Conservation (phyloP, 805 yeast genomes). For the Kodamaea sagamina region DNA sequence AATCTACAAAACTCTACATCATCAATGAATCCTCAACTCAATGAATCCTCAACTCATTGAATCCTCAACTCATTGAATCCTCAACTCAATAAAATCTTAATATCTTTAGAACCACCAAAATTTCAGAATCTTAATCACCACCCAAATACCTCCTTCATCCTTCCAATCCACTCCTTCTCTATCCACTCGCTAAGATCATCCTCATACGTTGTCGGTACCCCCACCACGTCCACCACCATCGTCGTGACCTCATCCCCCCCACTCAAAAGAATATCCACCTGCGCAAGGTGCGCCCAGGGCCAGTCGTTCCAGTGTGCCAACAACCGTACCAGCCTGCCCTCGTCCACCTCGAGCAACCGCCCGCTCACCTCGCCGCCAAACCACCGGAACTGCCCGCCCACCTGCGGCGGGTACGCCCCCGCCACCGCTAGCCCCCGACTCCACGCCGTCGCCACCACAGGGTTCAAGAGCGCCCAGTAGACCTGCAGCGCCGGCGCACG, state of each 20-base stretch:
- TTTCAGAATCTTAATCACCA: background rate
- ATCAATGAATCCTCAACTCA: too few relatives aligned
- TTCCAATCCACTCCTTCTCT: background rate
- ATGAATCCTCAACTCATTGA: too few relatives aligned
- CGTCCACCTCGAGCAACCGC: background rate
- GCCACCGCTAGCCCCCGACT: background rate
- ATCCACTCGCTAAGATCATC: background rate
- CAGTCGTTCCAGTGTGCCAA: background rate
- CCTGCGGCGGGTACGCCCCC: slow-evolving; percentile 1
- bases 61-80: too few relatives aligned
- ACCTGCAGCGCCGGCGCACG: background rate
- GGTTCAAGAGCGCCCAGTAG: background rate
- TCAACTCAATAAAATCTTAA: too few relatives aligned
- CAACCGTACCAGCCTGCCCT: background rate
- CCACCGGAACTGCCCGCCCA: background rate
- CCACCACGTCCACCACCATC: background rate
- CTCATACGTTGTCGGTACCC: slow-evolving; percentile 2
- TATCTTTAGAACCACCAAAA: too few relatives aligned
- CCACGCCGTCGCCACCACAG: slow-evolving; percentile 1
- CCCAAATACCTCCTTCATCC: slow-evolving; percentile 2
- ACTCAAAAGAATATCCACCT: background rate
- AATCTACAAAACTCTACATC: too few relatives aligned
- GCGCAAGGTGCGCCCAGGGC: slow-evolving; percentile 2
- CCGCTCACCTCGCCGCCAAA: slow-evolving; percentile 3
- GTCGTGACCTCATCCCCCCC: background rate